These are phyloP conservation scores for Trichoderma koningii DNA, from an alignment of 2,329 filamentous ascomycete species.

Conservation along the genomic window DNA sequence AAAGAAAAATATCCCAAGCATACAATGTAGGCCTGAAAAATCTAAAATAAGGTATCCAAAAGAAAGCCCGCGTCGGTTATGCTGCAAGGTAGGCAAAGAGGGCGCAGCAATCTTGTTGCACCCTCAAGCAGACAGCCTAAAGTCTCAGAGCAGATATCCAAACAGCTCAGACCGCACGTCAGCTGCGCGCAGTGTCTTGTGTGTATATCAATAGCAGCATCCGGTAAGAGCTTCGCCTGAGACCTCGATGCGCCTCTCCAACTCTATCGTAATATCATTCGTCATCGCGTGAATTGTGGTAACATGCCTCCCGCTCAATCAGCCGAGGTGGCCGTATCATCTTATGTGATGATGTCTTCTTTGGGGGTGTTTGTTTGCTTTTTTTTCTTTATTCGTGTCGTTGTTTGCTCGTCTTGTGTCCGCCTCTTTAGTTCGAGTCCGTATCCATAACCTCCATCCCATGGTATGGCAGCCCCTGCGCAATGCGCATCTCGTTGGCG, in stretches of 20 bases:
- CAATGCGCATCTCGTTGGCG: slow-evolving; percentile 46
- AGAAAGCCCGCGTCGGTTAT: slow-evolving; percentile 12
- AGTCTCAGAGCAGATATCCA: neutral
- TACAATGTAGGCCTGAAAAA: slow-evolving; percentile 26
- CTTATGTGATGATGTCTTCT: neutral
- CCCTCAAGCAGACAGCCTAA: neutral
- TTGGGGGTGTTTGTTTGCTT: neutral
- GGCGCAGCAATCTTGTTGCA: slow-evolving; percentile 2
- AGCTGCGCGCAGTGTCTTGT: neutral
- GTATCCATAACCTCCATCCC: slow-evolving; percentile 55
- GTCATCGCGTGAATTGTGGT: slow-evolving; percentile 11
- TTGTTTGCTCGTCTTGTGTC: neutral
- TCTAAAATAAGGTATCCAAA: slow-evolving; percentile 29
- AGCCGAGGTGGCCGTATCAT: neutral
- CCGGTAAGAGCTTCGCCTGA: slow-evolving; percentile 1
- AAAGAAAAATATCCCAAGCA: neutral
- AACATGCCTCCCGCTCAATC: neutral
- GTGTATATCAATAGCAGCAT: slow-evolving; percentile 15
- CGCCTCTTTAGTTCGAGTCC: slow-evolving; percentile 38
- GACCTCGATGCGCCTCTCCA: slow-evolving; percentile 15
- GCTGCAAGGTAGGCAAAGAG: slow-evolving; percentile 27
- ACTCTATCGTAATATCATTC: slow-evolving; percentile 24
- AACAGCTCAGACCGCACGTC: neutral
- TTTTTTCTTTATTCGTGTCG: neutral
- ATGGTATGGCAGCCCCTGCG: slow-evolving; percentile 54